These are phyloP conservation scores for Fusarium hainanense DNA, from an alignment of 2,329 filamentous ascomycete genomes.

Conservation along the genomic window DNA sequence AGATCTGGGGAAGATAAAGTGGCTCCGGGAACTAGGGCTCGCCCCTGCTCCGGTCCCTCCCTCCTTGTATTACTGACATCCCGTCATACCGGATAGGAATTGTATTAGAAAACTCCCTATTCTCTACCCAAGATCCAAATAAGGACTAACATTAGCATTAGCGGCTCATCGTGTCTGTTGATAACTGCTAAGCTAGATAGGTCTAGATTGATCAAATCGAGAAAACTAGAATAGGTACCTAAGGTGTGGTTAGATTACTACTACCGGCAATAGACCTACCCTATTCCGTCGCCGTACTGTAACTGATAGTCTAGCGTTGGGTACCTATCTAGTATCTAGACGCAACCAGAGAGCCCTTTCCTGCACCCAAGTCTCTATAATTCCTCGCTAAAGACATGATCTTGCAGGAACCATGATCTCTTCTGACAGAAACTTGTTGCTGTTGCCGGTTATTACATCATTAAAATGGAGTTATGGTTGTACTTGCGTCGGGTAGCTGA, in stretches of 20 bases:
- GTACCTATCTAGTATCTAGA: background rate
- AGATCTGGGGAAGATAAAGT: slow-evolving; percentile 13
- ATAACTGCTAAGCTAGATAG: too few species aligned
- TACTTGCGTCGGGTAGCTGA: background rate
- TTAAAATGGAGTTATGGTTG: background rate
- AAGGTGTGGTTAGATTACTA: background rate
- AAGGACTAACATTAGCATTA: background rate
- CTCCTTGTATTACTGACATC: background rate
- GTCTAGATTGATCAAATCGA: background rate
- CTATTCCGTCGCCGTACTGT: background rate
- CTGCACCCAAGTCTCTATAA: background rate
- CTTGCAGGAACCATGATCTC: background rate
- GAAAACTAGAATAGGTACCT: background rate
- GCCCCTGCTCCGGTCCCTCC: background rate
- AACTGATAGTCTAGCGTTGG: background rate
- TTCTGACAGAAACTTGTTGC: background rate
- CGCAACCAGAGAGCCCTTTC: background rate
- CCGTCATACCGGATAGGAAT: background rate
- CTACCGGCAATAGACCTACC: background rate
- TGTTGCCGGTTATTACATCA: background rate
- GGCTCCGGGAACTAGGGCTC: slow-evolving; percentile 9
- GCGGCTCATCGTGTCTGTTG: background rate
- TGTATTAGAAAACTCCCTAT: background rate
- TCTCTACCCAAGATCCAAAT: background rate
- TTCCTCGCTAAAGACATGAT: background rate